Conservation (phyloP, 352 stramenopile genomes). For the Phytopythium delawarense region DNA sequence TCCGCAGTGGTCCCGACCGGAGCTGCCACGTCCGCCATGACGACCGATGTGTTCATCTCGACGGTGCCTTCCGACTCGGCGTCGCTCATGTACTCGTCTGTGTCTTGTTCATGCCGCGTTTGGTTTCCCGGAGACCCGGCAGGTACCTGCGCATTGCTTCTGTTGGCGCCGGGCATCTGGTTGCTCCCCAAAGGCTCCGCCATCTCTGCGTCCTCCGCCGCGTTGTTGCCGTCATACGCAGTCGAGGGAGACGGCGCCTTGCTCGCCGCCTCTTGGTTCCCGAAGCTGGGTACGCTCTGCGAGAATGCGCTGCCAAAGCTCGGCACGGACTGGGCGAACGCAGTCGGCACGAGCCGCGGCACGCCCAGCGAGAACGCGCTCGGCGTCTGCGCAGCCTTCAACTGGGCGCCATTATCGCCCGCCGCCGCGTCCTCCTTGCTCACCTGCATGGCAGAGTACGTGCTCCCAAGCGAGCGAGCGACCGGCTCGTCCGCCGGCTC, state of each 20-base stretch:
- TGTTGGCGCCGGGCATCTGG: neutral
- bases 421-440: neutral
- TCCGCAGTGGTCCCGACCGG: neutral
- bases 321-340: neutral
- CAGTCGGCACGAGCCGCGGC: neutral
- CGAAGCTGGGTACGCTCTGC: conserved; percentile 4
- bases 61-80: conserved; percentile 27
- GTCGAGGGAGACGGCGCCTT: neutral
- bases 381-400: neutral
- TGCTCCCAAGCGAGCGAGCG: neutral
- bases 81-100: conserved; percentile 47
- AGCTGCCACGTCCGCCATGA: conserved; percentile 8
- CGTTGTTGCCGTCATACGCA: neutral
- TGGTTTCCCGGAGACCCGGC: conserved; percentile 3
- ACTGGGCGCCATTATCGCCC: neutral
- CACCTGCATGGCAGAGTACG: neutral
- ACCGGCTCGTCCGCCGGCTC: neutral
- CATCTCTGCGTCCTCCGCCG: conserved; percentile 5
- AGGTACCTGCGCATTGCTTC: neutral
- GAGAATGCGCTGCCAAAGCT: conserved; percentile 1
- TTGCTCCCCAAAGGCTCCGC: neutral
- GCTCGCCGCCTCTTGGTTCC: neutral
- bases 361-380: conserved; percentile 2
- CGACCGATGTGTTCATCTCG: conserved; percentile 41
- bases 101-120: conserved; percentile 17